Evolutionary conservation across 2,329 filamentous ascomycete species (phyloP).

Genomic region (Botrytis byssoidea): DNA sequence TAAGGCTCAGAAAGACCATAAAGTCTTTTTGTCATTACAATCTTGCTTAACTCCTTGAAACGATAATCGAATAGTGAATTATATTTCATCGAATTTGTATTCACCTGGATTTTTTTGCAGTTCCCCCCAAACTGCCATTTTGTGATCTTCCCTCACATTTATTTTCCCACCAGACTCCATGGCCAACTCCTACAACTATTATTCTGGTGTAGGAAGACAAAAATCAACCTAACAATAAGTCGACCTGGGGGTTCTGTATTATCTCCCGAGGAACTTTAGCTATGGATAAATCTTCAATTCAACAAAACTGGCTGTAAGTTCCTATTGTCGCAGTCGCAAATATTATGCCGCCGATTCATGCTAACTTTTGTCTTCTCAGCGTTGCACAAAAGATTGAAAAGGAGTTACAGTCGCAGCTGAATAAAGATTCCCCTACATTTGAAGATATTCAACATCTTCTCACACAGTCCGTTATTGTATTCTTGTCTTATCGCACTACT

Average conservation of each 20-base stretch:
- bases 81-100: conserved; percentile 4
- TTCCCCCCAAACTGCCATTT: conserved; percentile 6
- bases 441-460: conserved; percentile 46
- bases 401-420: conserved; percentile 48
- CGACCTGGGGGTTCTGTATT: conserved; percentile 48
- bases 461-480: conserved; percentile 31
- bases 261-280: conserved; percentile 11
- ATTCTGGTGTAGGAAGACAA: conserved; percentile 18
- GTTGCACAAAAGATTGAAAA: conserved; percentile 48
- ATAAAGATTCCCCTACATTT: conserved; percentile 47
- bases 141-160: conserved; percentile 17
- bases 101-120: not conserved
- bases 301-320: conserved; percentile 54
- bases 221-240: conserved; percentile 53
- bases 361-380: conserved; percentile 33
- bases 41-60: conserved; percentile 21
- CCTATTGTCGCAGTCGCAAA: conserved; percentile 8
- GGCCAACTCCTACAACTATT: conserved; percentile 19
- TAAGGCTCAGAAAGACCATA: conserved; percentile 16
- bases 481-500: not conserved
- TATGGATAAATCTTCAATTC: conserved; percentile 37
- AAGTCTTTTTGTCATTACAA: conserved; percentile 17
- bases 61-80: conserved; percentile 11
- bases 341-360: conserved; percentile 1
- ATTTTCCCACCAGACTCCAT: conserved; percentile 20